Conservation (phyloP, 352 stramenopile species). For the Elongisporangium prolatum region DNA sequence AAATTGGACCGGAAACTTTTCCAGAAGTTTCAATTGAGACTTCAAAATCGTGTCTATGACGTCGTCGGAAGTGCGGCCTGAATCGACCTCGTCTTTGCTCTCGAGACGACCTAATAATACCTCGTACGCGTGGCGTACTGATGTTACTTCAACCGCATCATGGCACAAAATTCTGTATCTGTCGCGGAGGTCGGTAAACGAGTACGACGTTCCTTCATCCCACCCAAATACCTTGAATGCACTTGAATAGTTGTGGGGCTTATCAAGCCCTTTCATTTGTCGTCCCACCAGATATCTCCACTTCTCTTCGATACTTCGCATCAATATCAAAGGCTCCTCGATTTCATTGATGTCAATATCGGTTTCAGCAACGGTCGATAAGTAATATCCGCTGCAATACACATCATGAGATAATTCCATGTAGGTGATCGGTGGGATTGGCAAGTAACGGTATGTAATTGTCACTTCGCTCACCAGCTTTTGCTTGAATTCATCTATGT, state of each 20-base stretch:
- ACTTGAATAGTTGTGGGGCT: conserved; percentile 36
- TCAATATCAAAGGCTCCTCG: conserved; percentile 69
- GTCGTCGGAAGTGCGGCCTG: conserved; percentile 55
- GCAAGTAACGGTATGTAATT: conserved; percentile 50
- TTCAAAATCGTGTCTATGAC: conserved; percentile 69
- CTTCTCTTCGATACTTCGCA: conserved; percentile 77
- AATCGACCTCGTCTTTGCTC: conserved; percentile 41
- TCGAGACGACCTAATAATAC: conserved; percentile 44
- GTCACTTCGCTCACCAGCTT: conserved; percentile 48
- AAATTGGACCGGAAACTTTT: conserved; percentile 76
- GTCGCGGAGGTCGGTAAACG: conserved; percentile 40
- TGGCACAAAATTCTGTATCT: conserved; percentile 66
- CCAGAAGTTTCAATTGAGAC: conserved; percentile 53
- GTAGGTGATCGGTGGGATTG: conserved; percentile 66
- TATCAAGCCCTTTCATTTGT: conserved; percentile 34
- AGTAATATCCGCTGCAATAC: conserved; percentile 71
- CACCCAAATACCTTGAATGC: conserved; percentile 72
- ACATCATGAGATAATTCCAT: conserved; percentile 67
- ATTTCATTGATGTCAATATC: conserved; percentile 53
- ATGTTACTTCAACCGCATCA: conserved; percentile 33
- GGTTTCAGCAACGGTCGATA: conserved; percentile 59
- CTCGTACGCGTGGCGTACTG: conserved; percentile 57
- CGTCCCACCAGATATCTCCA: conserved; percentile 52
- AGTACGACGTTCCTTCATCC: conserved; percentile 38
- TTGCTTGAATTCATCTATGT: conserved; percentile 66